Base-by-base conservation (phyloP, 1,284 basidiomycete genomes). In the Pascua sp. region DNA sequence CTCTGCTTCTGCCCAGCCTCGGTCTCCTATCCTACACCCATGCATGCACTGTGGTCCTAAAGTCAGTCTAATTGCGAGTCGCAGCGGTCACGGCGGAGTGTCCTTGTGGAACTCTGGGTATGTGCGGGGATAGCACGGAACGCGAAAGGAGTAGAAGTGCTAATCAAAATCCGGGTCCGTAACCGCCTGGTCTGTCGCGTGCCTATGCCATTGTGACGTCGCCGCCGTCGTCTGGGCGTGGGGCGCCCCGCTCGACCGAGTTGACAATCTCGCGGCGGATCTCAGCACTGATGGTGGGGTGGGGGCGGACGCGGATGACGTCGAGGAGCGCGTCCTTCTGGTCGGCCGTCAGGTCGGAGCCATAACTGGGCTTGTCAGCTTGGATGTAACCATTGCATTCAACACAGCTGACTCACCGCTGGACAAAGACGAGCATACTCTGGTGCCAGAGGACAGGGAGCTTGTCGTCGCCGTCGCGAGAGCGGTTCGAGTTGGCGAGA, bases 361-460 rank as follows among this genome's bases (percentile, higher is more conserved):
- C 90, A 77, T 98, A 99, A 68, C 92, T 94, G 32, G n/a, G 24
- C 24, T 32, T 8, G 42, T 53, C 41, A 49, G 44, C 51, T 42
- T 5, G 17, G 47, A 9, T 39, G n/a, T 3, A 32, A 32, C 24
- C 7, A 32, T 32, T 32, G 24, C 24, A 7, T 32, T 32, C 7
- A 32, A 32, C n/a, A 36, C 15, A 41, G 24, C 10, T 11, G 52
- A 68, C 80, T 56, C 61, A 91, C 90, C 94, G 81, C 79, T 99
- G 96, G 39, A 85, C 87, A 72, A 98, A 98, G 7, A 95, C 91
- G 8, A 99, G 82, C 59, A 98, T 81, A 73, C 90, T 91, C 79
- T 99, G 96, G 74, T 99, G 93, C 96, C 96, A 99, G 12, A 99
- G 81, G 11, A 98, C 96, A 8, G 96, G 96, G 56, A 96, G 81